Evolutionary conservation across 768 basidiomycete genomes (phyloP), one percentile per base, ranked within the genome.

Genomic region (Macrolepiota fuliginosa): DNA sequence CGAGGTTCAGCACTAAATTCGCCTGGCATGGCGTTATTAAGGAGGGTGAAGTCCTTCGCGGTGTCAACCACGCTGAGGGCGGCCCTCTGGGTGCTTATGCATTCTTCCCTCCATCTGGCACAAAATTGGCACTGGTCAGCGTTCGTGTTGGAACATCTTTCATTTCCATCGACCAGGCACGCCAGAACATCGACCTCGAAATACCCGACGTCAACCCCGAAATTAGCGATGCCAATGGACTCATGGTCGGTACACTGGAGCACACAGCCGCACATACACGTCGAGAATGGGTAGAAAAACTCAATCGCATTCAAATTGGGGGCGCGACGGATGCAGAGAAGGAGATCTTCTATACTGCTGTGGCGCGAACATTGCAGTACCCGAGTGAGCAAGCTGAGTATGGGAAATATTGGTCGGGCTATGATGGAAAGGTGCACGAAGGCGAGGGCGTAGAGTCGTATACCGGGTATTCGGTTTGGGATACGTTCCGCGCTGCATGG

Each of bases 381-480:
- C 92, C 92, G 0, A 89, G 87, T 66, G 90, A 92, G 68, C 83
- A 89, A 62, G 77, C 81, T 63, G 91, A 93, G 69, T 75, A 80
- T 40, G 83, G 82, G 3, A 69, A 67, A 6, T 92, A 93, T 70
- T 94, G 89, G 71, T 92, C 91, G 5, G 92, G 84, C 0, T 92
- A 93, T 62, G 87, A 90, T 58, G 83, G 89, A 55, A 62, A 72
- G 5, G 72, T 92, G 0, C 88, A 91, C 53, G 69, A 80, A 15
- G 64, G 63, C n/a, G 63, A 66, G 22, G 70, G 67, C 5, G 85
- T 88, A 17, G 74, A 76, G n/a, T 91, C 89, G 0, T 92, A 92
- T 66, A 90, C 86, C 0, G 91, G 90, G 0, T 92, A 92, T 68
- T 91, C 90, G 0, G 90, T 86, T 63, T 91, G 90, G 90, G 88